phyloP scores from a whole-genome alignment of 176 grass and related monocot genomes.

The sorghum (Sorghum bicolor) region DNA sequence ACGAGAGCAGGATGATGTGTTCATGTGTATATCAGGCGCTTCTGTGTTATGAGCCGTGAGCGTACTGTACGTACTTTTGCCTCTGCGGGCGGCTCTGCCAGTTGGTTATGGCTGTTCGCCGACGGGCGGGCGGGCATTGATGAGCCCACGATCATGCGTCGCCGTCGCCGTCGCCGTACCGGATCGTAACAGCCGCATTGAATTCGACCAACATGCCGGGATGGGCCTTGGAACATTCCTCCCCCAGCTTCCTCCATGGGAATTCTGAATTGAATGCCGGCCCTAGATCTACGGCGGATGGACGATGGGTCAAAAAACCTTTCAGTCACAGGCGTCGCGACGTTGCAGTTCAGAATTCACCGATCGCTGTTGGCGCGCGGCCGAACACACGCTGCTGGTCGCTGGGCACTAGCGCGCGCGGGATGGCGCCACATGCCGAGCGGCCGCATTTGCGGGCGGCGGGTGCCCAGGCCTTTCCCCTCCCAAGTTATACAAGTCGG shows the following conservation, averaged over 20 bases:
- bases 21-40: not conserved
- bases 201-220: not conserved
- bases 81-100: not conserved
- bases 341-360: too few species aligned
- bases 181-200: conserved; percentile 4
- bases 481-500: too few species aligned
- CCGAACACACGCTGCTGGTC: not conserved
- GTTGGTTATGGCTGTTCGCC: conserved; percentile 19
- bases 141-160: not conserved
- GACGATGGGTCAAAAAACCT: not conserved
- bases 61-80: not conserved
- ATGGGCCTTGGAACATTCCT: conserved; percentile 15
- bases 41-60: not conserved
- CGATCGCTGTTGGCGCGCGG: not conserved
- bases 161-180: not conserved
- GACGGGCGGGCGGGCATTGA: not conserved
- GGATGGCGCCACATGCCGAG: too few species aligned
- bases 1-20: too few species aligned
- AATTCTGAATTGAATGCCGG: not conserved
- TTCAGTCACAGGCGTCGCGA: too few species aligned
- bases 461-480: too few species aligned
- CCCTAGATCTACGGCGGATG: not conserved
- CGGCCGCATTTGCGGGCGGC: too few species aligned
- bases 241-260: not conserved
- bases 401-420: too few species aligned